Evolutionary conservation across 192 early-diverging fungal species (phyloP).

Genomic region (Powellomyces hirtus): DNA sequence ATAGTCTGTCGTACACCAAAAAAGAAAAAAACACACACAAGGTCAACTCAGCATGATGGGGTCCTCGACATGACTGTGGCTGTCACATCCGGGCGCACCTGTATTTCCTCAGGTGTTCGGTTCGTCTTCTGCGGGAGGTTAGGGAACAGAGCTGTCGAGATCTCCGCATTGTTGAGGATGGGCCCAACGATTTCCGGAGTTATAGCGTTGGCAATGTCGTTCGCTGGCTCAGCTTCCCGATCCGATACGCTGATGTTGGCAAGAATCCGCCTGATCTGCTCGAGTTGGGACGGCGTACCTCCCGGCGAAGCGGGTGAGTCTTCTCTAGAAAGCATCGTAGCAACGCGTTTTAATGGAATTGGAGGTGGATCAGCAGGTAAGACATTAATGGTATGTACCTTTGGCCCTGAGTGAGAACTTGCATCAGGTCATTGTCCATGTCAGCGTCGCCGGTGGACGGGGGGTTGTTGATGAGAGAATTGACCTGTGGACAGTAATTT

Average conservation of each 20-base stretch:
- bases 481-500: constrained; percentile 3
- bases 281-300: constrained; percentile 17
- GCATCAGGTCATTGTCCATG: neutral
- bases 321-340: neutral
- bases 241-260: constrained; percentile 17
- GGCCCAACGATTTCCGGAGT: constrained; percentile 26
- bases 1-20: constrained; percentile 1
- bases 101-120: constrained; percentile 23
- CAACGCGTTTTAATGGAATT: neutral
- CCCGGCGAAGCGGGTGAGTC: neutral
- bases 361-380: neutral
- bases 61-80: too few relatives aligned
- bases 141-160: constrained; percentile 27
- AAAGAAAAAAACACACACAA: neutral
- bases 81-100: constrained; percentile 2
- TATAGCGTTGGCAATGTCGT: constrained; percentile 9
- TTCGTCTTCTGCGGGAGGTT: constrained; percentile 16
- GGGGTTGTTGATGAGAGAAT: constrained; percentile 24
- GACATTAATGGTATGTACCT: neutral
- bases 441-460: neutral
- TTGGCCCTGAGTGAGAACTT: neutral
- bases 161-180: constrained; percentile 24
- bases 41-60: too few relatives aligned
- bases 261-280: constrained; percentile 15
- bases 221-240: neutral